Evolutionary conservation across 2,329 filamentous ascomycete species (phyloP), one percentile per base, ranked within the genome.

Genomic region (Xylaria sp.): DNA sequence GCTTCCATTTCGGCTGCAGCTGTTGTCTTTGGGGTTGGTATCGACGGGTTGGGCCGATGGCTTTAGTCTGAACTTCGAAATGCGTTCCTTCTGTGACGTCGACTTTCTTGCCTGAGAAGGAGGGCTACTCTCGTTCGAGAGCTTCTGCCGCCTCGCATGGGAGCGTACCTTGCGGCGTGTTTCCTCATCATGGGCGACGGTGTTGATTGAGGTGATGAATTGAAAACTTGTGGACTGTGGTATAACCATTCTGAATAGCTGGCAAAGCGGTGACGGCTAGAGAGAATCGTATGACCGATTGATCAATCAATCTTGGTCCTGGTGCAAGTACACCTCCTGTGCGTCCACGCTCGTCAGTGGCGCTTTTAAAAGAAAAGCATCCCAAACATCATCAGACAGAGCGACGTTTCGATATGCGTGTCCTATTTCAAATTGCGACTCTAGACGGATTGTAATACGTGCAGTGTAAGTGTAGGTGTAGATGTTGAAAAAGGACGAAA

Each of bases 201-300:
- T 79, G 66, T 78, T 79, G 69, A 79, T 78, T 25, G 78, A 79
- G 34, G 78, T 79, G 41, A 79, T 79, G 73, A 79, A 79, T 64
- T 79, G 78, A 50, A 79, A 79, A 13, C 69, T 74, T 13, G 76
- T 75, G n/a, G 52, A 9, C 57, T 69, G 63, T 57, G 71, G 66
- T 57, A 63, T 69, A 66, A 69, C 71, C 54, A 65, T 70, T 52
- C 57, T 60, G 71, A 58, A 56, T 64, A n/a, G 37, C 44, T 69
- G 15, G 46, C 18, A 46, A 31, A 37, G 41, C n/a, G 51, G 12
- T 18, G 37, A 62, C 13, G 48, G 61, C 28, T 56, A 39, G 39
- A 64, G 20, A 56, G 41, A 41, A 52, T 55, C 8, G 56, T 56
- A 62, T 58, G 56, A 58, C n/a, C 31, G 52, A 65, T 58, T 6